Evolutionary conservation across 768 basidiomycete genomes (phyloP).

Genomic region (Macrocybe gigantea): DNA sequence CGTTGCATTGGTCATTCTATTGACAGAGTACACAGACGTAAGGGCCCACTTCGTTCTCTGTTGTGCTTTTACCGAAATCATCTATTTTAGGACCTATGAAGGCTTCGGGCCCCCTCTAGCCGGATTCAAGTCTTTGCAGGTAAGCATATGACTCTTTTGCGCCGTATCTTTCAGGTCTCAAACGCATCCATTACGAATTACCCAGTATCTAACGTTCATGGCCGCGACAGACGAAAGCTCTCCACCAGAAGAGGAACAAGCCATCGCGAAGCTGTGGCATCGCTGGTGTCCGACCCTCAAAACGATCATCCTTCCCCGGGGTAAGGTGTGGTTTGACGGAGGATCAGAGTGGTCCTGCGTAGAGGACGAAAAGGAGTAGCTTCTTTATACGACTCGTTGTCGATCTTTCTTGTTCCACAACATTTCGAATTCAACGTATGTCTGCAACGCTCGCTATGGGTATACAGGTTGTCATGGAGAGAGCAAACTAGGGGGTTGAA

Average conservation of each 20-base stretch:
- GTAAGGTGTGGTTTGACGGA: constrained; percentile 53
- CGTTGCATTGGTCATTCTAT: constrained; percentile 55
- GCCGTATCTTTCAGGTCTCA: background rate
- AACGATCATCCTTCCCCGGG: constrained; percentile 61
- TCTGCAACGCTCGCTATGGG: no score
- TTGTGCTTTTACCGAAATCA: background rate
- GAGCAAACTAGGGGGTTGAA: no score
- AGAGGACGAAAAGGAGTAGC: no score
- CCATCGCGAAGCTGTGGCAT: constrained; percentile 52
- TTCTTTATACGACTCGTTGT: no score
- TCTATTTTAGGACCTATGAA: constrained; percentile 28
- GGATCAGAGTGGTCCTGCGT: no score
- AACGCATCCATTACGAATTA: background rate
- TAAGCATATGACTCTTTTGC: constrained; percentile 6
- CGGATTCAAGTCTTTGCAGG: constrained; percentile 36
- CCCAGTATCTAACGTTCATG: constrained; percentile 57
- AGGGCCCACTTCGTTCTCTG: constrained; percentile 13
- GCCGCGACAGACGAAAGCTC: constrained; percentile 29
- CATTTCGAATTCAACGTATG: no score
- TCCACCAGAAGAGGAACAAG: constrained; percentile 34
- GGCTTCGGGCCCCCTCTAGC: constrained; percentile 32
- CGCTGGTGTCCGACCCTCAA: constrained; percentile 51
- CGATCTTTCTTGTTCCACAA: no score
- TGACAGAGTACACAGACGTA: constrained; percentile 42
- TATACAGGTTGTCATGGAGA: no score